Conservation (phyloP, 176 grass and related monocot genomes). For the Pharus latifolius region DNA sequence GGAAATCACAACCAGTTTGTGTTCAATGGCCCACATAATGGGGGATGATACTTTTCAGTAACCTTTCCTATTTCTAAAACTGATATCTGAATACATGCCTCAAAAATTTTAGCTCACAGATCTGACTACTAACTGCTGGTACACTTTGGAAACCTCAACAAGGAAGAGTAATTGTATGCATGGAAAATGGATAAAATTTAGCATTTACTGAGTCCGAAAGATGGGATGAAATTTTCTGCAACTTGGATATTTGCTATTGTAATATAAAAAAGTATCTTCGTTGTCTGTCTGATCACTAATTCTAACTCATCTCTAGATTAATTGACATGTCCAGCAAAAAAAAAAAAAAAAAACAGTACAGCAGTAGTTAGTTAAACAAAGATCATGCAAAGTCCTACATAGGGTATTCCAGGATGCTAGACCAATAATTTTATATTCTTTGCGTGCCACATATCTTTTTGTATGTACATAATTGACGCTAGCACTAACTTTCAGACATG, state of each 20-base stretch:
- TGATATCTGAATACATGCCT: not conserved
- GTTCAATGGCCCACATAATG: conserved; percentile 2
- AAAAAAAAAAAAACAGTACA: not conserved
- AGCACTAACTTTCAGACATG: too few relatives aligned
- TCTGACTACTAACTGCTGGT: conserved; percentile 2
- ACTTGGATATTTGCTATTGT: not conserved
- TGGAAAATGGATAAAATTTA: not conserved
- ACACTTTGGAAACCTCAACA: not conserved
- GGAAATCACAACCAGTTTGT: conserved; percentile 13
- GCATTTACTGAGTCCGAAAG: too few relatives aligned
- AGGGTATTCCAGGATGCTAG: too few relatives aligned
- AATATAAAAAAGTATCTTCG: not conserved
- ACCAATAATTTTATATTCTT: too few relatives aligned
- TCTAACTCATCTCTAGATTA: not conserved
- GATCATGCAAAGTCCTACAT: too few relatives aligned
- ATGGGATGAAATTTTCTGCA: not conserved
- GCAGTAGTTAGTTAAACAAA: not conserved
- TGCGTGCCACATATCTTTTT: too few relatives aligned
- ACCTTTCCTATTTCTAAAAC: not conserved
- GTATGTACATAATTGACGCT: too few relatives aligned
- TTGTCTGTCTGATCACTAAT: not conserved
- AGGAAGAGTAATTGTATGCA: not conserved
- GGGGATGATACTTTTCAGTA: not conserved
- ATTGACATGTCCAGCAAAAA: not conserved
- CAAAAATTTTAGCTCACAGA: not conserved